Conservation (phyloP, 345 rosid genomes). For the Lepidium aucheri region DNA sequence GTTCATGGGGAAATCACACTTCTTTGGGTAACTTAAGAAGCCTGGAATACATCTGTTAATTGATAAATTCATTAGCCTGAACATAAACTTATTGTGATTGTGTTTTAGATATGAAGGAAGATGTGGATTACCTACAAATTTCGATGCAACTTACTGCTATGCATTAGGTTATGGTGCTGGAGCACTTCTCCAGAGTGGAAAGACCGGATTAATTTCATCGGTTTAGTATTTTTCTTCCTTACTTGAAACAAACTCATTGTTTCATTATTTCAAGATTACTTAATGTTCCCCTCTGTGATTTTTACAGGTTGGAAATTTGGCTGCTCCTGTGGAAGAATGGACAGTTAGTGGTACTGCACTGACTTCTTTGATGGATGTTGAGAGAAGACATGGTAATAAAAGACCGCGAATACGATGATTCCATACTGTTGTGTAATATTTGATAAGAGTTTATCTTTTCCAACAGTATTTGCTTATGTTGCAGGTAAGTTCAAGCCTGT, state of each 20-base stretch:
- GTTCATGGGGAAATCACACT: slow-evolving; percentile 89
- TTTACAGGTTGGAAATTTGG: slow-evolving; percentile 80
- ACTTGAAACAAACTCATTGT: background rate
- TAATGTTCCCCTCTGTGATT: background rate
- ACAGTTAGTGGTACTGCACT: slow-evolving; percentile 88
- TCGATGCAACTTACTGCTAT: slow-evolving; percentile 85
- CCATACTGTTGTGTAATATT: background rate
- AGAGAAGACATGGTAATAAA: slow-evolving; percentile 87
- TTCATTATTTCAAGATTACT: background rate
- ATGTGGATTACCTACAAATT: slow-evolving; percentile 94
- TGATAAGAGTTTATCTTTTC: background rate
- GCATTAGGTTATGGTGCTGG: slow-evolving; percentile 91
- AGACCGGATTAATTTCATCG: slow-evolving; percentile 86
- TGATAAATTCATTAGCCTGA: background rate
- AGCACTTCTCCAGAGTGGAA: slow-evolving; percentile 77
- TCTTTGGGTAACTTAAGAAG: slow-evolving; percentile 61
- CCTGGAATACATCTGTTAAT: background rate
- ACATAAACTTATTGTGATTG: background rate
- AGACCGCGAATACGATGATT: background rate
- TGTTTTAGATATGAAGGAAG: slow-evolving; percentile 85
- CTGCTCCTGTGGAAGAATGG: slow-evolving; percentile 87
- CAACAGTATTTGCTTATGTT: background rate
- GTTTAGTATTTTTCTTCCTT: slow-evolving; percentile 31
- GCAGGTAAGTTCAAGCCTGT: slow-evolving; percentile 92
- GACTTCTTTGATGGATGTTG: slow-evolving; percentile 94